Evolutionary conservation across 108 stramenopile species (phyloP), one percentile per base, ranked within the genome.

Genomic region (Epipyxis sp.): DNA sequence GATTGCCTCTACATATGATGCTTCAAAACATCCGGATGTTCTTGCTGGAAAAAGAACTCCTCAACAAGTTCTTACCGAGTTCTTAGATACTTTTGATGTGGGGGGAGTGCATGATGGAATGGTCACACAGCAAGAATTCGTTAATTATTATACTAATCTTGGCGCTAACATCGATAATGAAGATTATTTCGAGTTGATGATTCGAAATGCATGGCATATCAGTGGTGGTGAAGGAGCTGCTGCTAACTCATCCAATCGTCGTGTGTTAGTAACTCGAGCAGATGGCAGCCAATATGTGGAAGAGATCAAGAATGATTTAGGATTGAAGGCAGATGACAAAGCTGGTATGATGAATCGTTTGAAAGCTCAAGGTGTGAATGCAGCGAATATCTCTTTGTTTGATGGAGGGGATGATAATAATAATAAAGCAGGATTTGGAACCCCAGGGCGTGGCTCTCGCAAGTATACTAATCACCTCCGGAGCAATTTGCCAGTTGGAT

Each of bases 121-220:
- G 71, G 84, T 82, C 10, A 81, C 81, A 3, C 41, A 50, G 13
- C 32, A 79, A 0, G 84, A 85, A 61, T 85, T 85, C 76, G 39
- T 59, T 25, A 61, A 85, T 58, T 85, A 85, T 68, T 85, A 85
- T 76, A 77, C 77, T 40, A 78, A 79, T 65, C 37, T 85, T 0
- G 43, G 44, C 37, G 68, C 69, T 25, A 46, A 67, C 45, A 85
- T 85, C 46, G 78, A 78, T 44, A 59, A 74, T 59, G 84, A 85
- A 50, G 84, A 85, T 46, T 79, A 82, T 69, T 85, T 85, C 69
- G 84, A 85, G 58, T 68, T 82, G 0, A 37, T 82, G 44, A 85
- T 85, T 44, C 77, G 84, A 30, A 85, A 85, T 59, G 84, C 84
- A 13, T 85, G 84, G 84, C 81, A 82, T 43, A 61, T 87, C n/a